Base-by-base conservation (phyloP, 352 stramenopile genomes). In the Aphanomyces invadans region DNA sequence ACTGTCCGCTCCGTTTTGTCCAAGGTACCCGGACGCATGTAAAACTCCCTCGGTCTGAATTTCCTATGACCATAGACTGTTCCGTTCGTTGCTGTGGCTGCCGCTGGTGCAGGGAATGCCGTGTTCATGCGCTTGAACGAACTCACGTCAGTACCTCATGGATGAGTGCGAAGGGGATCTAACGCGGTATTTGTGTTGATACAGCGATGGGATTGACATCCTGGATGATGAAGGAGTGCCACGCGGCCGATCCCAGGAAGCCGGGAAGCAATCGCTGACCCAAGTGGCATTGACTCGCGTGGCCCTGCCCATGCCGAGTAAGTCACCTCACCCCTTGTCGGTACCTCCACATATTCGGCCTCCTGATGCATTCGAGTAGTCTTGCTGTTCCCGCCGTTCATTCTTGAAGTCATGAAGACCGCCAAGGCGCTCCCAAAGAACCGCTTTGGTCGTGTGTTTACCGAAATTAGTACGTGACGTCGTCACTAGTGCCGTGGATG, bases 81-180 rank as follows among this genome's bases (percentile, higher is more conserved):
- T 32, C 87, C 87, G 17, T 95, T 92, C 64, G 70, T 93, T 29
- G 85, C 87, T 21, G 87, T 95, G 0, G 83, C 82, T 0, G 89
- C 80, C 33, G 87, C 87, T 21, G 87, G 87, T 69, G 83, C 80
- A 12, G 91, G 90, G 68, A 94, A 95, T 64, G 85, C 82, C 19
- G 85, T 92, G n/a, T 90, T 84, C 0, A 92, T 92, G 82, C 81
- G 87, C n/a, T 86, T 89, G 57, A 90, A 89, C 52, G 87, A 95
- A 72, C 85, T 86, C 68, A 76, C 78, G 84, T 92, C 76, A 62
- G 81, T 78, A 15, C 25, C 31, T 28, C 38, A 52, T 52, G 32
- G 2, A 12, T 25, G 36, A 15, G 31, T 39, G 12, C 38, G 12
- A 9, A 39, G 11, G 52, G 9, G 9, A 28, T 59, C 26, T 66